Conservation (phyloP, 1,284 basidiomycete genomes). For the Afroboletus lepidellus region DNA sequence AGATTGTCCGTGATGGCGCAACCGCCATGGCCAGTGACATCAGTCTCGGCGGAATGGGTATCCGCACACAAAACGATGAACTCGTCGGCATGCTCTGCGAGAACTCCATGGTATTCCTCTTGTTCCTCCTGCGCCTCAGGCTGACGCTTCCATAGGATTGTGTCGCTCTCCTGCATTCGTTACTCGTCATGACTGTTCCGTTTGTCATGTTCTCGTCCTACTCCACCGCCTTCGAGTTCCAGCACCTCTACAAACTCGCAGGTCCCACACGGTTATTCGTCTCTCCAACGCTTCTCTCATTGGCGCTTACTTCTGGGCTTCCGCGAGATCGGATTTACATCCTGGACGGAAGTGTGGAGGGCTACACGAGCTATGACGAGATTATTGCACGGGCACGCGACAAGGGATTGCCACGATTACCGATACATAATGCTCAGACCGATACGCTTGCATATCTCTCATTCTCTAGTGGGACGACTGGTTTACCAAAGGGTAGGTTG, state of each 20-base stretch:
- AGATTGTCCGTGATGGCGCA: conserved; percentile 51
- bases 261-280: conserved; percentile 62
- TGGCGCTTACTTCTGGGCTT: conserved; percentile 52
- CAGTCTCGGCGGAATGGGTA: conserved; percentile 53
- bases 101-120: conserved; percentile 57
- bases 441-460: conserved; percentile 69
- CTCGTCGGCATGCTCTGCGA: conserved; percentile 68
- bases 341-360: conserved; percentile 44
- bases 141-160: conserved; percentile 53
- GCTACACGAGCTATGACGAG: conserved; percentile 44
- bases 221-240: conserved; percentile 65
- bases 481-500: conserved; percentile 66
- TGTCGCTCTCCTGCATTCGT: conserved; percentile 53
- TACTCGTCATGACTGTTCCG: conserved; percentile 56
- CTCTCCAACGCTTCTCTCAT: conserved; percentile 49
- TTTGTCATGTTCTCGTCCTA: conserved; percentile 63
- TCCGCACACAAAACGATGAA: conserved; percentile 47
- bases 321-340: conserved; percentile 52
- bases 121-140: background rate
- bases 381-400: conserved; percentile 43
- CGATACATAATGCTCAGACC: conserved; percentile 46
- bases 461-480: conserved; percentile 78
- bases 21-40: conserved; percentile 52
- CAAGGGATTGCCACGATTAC: conserved; percentile 41
- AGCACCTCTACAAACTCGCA: conserved; percentile 52